phyloP scores from a whole-genome alignment of 139 green algal species.

The Penium margaritaceum region DNA sequence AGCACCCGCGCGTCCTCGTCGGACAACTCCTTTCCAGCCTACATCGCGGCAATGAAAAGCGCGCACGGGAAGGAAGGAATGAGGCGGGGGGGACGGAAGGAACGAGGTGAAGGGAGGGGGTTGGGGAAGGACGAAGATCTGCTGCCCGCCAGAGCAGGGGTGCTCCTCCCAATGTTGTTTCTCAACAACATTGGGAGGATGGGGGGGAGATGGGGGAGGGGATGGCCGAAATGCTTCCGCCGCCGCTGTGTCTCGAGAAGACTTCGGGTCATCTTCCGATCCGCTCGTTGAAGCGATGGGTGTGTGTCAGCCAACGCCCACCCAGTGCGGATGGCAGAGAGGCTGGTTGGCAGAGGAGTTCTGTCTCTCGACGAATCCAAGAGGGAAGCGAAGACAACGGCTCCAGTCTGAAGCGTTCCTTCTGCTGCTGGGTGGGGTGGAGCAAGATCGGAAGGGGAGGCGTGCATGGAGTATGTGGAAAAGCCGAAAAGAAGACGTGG shows the following conservation, averaged over 20 bases:
- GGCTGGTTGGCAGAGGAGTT: too few species aligned
- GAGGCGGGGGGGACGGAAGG: neutral
- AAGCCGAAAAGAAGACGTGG: too few species aligned
- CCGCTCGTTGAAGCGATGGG: too few species aligned
- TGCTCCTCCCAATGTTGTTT: too few species aligned
- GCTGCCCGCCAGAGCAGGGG: neutral
- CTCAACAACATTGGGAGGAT: neutral
- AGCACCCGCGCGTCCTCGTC: slow-evolving; percentile 26
- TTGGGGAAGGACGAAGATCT: neutral
- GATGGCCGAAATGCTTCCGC: neutral
- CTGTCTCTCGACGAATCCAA: too few species aligned
- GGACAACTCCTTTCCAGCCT: slow-evolving; percentile 17
- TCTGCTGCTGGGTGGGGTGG: too few species aligned
- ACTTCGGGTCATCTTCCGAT: neutral
- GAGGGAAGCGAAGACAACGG: too few species aligned
- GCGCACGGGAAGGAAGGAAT: neutral
- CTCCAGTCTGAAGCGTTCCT: too few species aligned
- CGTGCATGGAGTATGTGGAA: too few species aligned
- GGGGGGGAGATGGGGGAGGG: neutral
- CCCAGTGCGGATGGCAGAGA: too few species aligned
- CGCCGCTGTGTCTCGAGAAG: neutral
- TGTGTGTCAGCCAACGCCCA: too few species aligned
- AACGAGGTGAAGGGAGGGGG: neutral
- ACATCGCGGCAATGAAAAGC: neutral
- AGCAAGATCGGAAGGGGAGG: too few species aligned